Evolutionary conservation across 345 rosid species (phyloP).

Genomic region (Ricinus communis): DNA sequence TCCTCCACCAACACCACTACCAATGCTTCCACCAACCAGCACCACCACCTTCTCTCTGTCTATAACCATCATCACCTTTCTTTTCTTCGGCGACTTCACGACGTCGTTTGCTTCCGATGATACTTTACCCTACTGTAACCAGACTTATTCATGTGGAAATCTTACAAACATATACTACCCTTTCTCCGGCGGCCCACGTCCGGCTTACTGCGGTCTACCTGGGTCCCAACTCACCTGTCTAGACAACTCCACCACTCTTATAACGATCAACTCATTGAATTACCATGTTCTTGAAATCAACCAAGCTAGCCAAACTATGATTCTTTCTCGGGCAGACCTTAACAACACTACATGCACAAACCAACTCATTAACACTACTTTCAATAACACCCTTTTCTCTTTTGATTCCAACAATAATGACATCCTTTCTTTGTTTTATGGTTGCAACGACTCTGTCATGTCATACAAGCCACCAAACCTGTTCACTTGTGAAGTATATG

Average conservation of each 20-base stretch:
- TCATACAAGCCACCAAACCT: background rate
- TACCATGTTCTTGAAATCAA: slow-evolving; percentile 30
- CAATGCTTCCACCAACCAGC: background rate
- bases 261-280: slow-evolving; percentile 17
- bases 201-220: slow-evolving; percentile 44
- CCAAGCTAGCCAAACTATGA: slow-evolving; percentile 20
- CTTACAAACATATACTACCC: slow-evolving; percentile 39
- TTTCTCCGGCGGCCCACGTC: slow-evolving; percentile 49
- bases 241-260: background rate
- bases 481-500: slow-evolving; percentile 25
- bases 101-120: background rate
- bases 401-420: background rate
- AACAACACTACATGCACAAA: slow-evolving; percentile 27
- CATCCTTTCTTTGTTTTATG: slow-evolving; percentile 29
- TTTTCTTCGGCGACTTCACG: background rate
- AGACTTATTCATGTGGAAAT: slow-evolving; percentile 36
- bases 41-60: background rate
- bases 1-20: background rate
- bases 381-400: slow-evolving; percentile 22
- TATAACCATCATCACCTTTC: background rate
- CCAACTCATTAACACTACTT: slow-evolving; percentile 24
- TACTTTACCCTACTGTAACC: slow-evolving; percentile 16
- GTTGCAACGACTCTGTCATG: slow-evolving; percentile 6
- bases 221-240: slow-evolving; percentile 37
- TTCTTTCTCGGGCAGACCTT: slow-evolving; percentile 33